Percentiles rank a stretch among this genome's conserved stretches.
phyloP scores from a whole-genome alignment of 2,329 filamentous ascomycete genomes.

The Fusarium redolens region DNA sequence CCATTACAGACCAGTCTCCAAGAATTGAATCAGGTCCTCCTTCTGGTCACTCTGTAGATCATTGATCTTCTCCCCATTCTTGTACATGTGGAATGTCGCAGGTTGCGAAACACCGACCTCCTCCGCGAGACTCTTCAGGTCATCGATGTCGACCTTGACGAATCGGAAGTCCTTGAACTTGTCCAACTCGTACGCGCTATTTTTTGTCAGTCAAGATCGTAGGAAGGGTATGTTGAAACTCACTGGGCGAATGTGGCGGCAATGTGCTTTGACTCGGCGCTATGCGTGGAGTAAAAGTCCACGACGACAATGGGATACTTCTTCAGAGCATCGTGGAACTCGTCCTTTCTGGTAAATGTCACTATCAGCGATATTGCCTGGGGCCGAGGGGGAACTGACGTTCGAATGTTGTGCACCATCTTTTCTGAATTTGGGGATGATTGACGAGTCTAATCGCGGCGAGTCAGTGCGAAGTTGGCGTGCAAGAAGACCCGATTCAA shows the following conservation, averaged over 20 bases:
- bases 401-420: conserved; percentile 35
- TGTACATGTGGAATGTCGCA: conserved; percentile 29
- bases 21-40: conserved; percentile 18
- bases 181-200: conserved; percentile 24
- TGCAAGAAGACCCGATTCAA: background rate
- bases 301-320: conserved; percentile 24
- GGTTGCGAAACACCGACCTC: conserved; percentile 15
- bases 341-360: conserved; percentile 9
- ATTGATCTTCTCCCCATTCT: conserved; percentile 22
- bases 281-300: conserved; percentile 30
- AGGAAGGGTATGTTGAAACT: rapidly evolving
- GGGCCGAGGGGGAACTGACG: background rate
- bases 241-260: conserved; percentile 30
- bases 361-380: background rate
- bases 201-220: rapidly evolving
- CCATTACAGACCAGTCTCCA: conserved; percentile 15
- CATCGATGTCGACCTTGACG: conserved; percentile 31
- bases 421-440: conserved; percentile 3
- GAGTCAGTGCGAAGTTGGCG: conserved; percentile 6
- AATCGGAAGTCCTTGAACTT: conserved; percentile 35
- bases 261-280: conserved; percentile 21
- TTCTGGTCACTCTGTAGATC: conserved; percentile 11
- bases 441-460: background rate
- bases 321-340: conserved; percentile 26
- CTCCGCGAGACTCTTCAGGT: conserved; percentile 8